These are phyloP conservation scores for Neurospora hispaniola DNA, from an alignment of 495 filamentous ascomycete species.

Conservation along the genomic window DNA sequence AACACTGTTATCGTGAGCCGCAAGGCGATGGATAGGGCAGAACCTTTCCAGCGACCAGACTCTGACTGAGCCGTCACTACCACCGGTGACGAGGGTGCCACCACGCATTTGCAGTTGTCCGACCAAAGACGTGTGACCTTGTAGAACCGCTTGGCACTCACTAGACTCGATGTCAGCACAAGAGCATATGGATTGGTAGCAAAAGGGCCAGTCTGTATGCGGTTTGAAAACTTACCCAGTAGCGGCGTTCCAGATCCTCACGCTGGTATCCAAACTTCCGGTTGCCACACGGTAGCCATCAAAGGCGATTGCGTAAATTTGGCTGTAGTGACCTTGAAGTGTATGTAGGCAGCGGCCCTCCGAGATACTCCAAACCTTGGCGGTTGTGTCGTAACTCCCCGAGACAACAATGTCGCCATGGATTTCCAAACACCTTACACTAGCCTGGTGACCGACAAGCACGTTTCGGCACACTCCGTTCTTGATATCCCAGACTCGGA, in stretches of 20 bases:
- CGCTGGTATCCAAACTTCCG: conserved; percentile 91
- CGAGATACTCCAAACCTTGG: conserved; percentile 93
- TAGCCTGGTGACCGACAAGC: conserved; percentile 92
- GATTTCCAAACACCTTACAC: conserved; percentile 89
- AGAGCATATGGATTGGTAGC: not conserved
- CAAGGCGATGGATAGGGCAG: conserved; percentile 82
- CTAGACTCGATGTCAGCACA: conserved; percentile 30
- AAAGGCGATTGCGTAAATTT: conserved; percentile 97
- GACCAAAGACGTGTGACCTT: conserved; percentile 93
- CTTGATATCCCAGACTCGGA: conserved; percentile 88
- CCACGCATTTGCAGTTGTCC: conserved; percentile 95
- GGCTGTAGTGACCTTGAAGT: conserved; percentile 91
- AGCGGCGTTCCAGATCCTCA: conserved; percentile 89
- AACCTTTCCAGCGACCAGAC: conserved; percentile 90
- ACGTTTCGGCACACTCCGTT: conserved; percentile 81
- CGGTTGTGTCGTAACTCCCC: conserved; percentile 93
- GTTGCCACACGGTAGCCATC: conserved; percentile 91
- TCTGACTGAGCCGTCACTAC: conserved; percentile 87
- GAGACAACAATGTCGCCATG: conserved; percentile 93
- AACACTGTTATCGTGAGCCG: conserved; percentile 97
- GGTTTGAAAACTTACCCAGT: conserved; percentile 53
- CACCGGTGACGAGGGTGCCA: conserved; percentile 89
- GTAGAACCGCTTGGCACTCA: conserved; percentile 80
- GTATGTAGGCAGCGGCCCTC: conserved; percentile 85
- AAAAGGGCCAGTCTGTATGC: not conserved